phyloP scores from a whole-genome alignment of 1,139 yeast species.

The Pichia inconspicua region DNA sequence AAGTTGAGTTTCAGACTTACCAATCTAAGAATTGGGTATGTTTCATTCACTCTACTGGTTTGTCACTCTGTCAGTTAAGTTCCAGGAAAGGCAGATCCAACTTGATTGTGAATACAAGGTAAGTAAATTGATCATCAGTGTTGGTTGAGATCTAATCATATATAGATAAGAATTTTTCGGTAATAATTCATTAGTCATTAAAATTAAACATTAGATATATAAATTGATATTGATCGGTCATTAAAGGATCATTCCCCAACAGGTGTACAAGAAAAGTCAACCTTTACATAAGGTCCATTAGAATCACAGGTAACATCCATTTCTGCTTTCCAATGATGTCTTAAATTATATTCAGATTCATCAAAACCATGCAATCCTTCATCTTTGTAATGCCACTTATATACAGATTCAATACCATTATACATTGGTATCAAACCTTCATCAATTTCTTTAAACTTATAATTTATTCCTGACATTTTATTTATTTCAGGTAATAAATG shows the following conservation, averaged over 20 bases:
- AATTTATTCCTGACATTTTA: constrained; percentile 44
- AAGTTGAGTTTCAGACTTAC: no score
- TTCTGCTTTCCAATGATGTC: constrained; percentile 50
- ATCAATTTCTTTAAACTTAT: constrained; percentile 25
- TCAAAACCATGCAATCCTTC: constrained; percentile 45
- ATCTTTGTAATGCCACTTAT: constrained; percentile 44
- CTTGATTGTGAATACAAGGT: no score
- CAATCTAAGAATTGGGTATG: no score
- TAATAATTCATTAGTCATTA: background rate
- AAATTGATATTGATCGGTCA: background rate
- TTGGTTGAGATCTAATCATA: no score
- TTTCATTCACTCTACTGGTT: no score
- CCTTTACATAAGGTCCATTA: constrained; percentile 46
- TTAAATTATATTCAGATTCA: constrained; percentile 34
- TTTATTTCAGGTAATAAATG: constrained; percentile 63
- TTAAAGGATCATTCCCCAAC: background rate
- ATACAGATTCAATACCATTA: constrained; percentile 23
- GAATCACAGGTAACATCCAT: constrained; percentile 46
- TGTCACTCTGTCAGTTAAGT: no score
- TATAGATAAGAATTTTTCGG: no score
- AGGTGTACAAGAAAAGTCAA: constrained; percentile 32
- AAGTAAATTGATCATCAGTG: no score
- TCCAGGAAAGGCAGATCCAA: no score
- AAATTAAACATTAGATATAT: no score
- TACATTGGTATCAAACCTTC: constrained; percentile 32